Evolutionary conservation across 495 filamentous ascomycete genomes (phyloP).

Genomic region (Aspergillus wentii): DNA sequence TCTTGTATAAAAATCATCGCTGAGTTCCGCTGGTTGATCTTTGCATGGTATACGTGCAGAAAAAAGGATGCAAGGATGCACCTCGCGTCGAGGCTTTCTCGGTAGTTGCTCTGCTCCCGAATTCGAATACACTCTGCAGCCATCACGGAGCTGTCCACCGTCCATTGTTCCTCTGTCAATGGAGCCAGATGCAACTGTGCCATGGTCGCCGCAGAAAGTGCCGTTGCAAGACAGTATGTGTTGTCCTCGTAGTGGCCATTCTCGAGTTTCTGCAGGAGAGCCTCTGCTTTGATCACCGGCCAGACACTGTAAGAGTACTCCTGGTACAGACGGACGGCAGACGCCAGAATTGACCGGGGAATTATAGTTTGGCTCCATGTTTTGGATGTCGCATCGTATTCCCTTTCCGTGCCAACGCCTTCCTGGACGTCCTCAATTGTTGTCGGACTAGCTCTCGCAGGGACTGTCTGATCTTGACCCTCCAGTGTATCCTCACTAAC

Average conservation of each 20-base stretch:
- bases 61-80: conserved; percentile 26
- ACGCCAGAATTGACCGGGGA: conserved; percentile 6
- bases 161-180: conserved; percentile 1
- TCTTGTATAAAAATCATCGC: conserved; percentile 32
- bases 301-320: conserved; percentile 26
- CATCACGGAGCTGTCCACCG: conserved; percentile 16
- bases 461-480: background rate
- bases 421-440: no score
- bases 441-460: background rate
- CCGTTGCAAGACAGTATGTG: conserved; percentile 16
- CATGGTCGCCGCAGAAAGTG: conserved; percentile 30
- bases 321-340: conserved; percentile 18
- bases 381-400: background rate
- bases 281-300: conserved; percentile 22
- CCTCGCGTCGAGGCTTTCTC: conserved; percentile 12
- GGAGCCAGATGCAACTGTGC: conserved; percentile 25
- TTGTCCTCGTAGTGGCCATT: conserved; percentile 1
- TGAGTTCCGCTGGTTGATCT: conserved; percentile 22
- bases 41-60: conserved; percentile 31
- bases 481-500: background rate
- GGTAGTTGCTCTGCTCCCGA: conserved; percentile 6
- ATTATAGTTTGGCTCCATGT: conserved; percentile 3
- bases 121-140: conserved; percentile 19
- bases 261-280: conserved; percentile 12
- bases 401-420: background rate